phyloP scores from a whole-genome alignment of 495 filamentous ascomycete species.

The Baudoinia panamericana region DNA sequence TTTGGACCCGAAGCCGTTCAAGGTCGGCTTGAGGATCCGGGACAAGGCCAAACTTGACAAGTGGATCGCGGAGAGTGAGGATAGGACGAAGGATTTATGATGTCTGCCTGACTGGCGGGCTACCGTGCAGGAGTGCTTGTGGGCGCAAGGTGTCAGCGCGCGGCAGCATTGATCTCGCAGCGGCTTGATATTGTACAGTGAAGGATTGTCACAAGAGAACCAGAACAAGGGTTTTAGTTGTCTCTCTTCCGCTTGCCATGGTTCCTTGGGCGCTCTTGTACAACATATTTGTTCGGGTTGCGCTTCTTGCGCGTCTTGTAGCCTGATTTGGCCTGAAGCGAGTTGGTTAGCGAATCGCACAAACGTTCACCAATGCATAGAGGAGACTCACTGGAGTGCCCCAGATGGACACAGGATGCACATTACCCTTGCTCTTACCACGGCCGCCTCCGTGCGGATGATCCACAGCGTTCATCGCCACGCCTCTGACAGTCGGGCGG shows the following conservation, averaged over 20 bases:
- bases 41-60: slow-evolving; percentile 36
- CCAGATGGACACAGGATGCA: slow-evolving; percentile 88
- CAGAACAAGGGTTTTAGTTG: no score
- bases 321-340: slow-evolving; percentile 80
- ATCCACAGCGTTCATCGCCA: slow-evolving; percentile 96
- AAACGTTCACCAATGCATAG: no score
- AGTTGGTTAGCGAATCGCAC: no score
- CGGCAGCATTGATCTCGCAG: no score
- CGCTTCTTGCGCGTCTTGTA: slow-evolving; percentile 76
- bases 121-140: no score
- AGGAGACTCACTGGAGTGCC: slow-evolving; percentile 64
- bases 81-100: slow-evolving; percentile 44
- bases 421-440: slow-evolving; percentile 97
- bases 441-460: slow-evolving; percentile 98
- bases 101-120: neutral
- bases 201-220: no score
- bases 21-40: slow-evolving; percentile 37
- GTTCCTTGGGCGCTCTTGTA: slow-evolving; percentile 31
- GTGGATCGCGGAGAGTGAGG: slow-evolving; percentile 37
- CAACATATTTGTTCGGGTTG: slow-evolving; percentile 33
- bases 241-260: slow-evolving; percentile 31
- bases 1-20: slow-evolving; percentile 57
- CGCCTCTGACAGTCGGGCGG: slow-evolving; percentile 82
- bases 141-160: no score
- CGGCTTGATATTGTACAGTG: no score